phyloP scores from a whole-genome alignment of 2,329 filamentous ascomycete genomes.

The Metarhizium guizhouense region DNA sequence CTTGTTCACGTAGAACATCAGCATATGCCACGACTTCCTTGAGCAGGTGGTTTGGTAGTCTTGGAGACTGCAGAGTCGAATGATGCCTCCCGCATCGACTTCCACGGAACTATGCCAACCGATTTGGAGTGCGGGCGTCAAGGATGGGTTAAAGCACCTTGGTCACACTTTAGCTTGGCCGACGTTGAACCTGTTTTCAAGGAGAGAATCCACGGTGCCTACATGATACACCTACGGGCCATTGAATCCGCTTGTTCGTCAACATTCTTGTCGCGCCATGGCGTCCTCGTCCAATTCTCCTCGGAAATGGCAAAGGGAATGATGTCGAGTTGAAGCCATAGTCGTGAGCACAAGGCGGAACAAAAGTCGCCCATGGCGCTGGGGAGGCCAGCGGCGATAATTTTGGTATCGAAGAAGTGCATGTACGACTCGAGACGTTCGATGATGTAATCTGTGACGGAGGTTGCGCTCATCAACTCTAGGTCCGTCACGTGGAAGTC shows the following conservation, averaged over 20 bases:
- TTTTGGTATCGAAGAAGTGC: slow-evolving; percentile 57
- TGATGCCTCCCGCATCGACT: slow-evolving; percentile 58
- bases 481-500: slow-evolving; percentile 62
- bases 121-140: slow-evolving; percentile 59
- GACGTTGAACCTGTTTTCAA: too few species aligned
- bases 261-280: slow-evolving; percentile 49
- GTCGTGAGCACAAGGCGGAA: slow-evolving; percentile 32
- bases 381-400: slow-evolving; percentile 52
- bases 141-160: slow-evolving; percentile 61
- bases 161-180: slow-evolving; percentile 18
- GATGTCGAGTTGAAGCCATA: background rate
- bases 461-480: slow-evolving; percentile 23
- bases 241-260: slow-evolving; percentile 79
- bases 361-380: slow-evolving; percentile 58
- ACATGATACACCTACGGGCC: slow-evolving; percentile 70
- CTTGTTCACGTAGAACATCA: slow-evolving; percentile 52
- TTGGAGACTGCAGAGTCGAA: slow-evolving; percentile 46
- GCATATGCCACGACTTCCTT: slow-evolving; percentile 54
- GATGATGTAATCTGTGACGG: slow-evolving; percentile 53
- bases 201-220: slow-evolving; percentile 2
- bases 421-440: slow-evolving; percentile 44
- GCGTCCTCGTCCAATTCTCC: slow-evolving; percentile 29
- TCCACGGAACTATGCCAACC: slow-evolving; percentile 61
- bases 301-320: slow-evolving; percentile 13
- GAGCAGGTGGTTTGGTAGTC: slow-evolving; percentile 55